Conservation (phyloP, 148 eudicot genomes). For the Rheum nobile region DNA sequence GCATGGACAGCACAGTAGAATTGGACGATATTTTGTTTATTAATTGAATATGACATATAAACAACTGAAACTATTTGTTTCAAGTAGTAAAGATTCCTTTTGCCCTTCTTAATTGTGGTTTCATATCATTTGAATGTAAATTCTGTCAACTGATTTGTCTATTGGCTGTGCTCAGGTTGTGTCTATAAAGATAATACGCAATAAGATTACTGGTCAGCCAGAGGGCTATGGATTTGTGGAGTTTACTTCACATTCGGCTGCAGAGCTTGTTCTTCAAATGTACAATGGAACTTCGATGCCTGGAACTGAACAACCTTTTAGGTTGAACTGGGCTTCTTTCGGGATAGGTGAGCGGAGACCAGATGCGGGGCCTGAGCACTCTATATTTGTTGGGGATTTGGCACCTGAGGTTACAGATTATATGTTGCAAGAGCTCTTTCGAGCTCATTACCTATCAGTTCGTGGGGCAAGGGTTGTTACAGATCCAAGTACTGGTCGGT, state of each 20-base stretch:
- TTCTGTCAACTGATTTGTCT: background rate
- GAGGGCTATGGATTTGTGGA: conserved; percentile 99
- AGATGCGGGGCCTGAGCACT: conserved; percentile 85
- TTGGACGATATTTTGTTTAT: too few species aligned
- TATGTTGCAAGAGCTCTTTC: conserved; percentile 79
- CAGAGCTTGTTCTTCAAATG: conserved; percentile 68
- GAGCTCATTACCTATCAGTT: conserved; percentile 78
- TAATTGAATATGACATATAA: too few species aligned
- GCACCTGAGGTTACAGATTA: conserved; percentile 94
- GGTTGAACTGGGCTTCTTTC: conserved; percentile 97
- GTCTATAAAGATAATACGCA: conserved; percentile 78
- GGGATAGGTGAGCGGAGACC: conserved; percentile 79
- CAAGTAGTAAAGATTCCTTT: too few species aligned
- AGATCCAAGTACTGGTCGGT: conserved; percentile 83
- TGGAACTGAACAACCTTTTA: conserved; percentile 73
- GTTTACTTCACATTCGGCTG: conserved; percentile 72
- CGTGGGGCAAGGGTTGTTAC: conserved; percentile 95
- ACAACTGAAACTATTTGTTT: too few species aligned
- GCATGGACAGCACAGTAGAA: too few species aligned
- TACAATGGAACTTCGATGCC: conserved; percentile 92
- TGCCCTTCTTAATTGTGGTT: too few species aligned
- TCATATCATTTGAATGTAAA: background rate
- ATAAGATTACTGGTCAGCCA: conserved; percentile 83
- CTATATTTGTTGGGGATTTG: conserved; percentile 95
- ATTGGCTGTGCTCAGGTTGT: conserved; percentile 64